Base-by-base conservation (phyloP, 2,329 filamentous ascomycete species). In the Neurospora sp. region DNA sequence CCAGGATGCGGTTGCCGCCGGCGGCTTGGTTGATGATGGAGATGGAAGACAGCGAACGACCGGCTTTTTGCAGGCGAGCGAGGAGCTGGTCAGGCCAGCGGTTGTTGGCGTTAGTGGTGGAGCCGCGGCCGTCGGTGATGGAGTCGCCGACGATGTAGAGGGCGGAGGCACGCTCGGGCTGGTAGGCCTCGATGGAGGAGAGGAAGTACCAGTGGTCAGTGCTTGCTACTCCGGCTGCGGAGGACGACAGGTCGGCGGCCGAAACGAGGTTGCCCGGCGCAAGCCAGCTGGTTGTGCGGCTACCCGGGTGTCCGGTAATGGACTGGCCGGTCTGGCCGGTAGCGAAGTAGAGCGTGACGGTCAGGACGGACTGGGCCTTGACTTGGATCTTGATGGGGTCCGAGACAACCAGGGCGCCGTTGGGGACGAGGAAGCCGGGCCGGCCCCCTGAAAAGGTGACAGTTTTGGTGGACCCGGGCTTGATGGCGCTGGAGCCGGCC, bases 41-140 rank as follows among this genome's bases (percentile, higher is more conserved):
- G 68, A 88, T 82, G 75, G 68, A 28, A 36, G 80, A 67, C 19
- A 57, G 6, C 11, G 52, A 57, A 3, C 52, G 52, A 6, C 23
- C 52, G 12, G 52, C 52, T 8, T 57, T 33, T 74, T 83, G 80
- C 75, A 88, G 74, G 66, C 81, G 80, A 10, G 76, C 74, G 33
- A 84, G 79, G 8, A 88, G 79, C 8, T 76, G 76, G 74, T 82
- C 80, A 0, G 81, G 79, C 80, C 80, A 82, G 66, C 81, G 79
- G 76, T 88, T 82, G 78, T 90, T 89, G 28, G 76, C 79, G 77
- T 90, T 85, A 19, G 84, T 86, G 38, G 84, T 86, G 70, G 84
- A 87, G 62, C 87, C 87, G 36, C 87, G 82, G 11, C 88, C 88
- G 75, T 91, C 88, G 3, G 88, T 90, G 75, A 91, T 89, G 74